Base-by-base conservation (phyloP, 1,284 basidiomycete species). In the Irpex lacteus region DNA sequence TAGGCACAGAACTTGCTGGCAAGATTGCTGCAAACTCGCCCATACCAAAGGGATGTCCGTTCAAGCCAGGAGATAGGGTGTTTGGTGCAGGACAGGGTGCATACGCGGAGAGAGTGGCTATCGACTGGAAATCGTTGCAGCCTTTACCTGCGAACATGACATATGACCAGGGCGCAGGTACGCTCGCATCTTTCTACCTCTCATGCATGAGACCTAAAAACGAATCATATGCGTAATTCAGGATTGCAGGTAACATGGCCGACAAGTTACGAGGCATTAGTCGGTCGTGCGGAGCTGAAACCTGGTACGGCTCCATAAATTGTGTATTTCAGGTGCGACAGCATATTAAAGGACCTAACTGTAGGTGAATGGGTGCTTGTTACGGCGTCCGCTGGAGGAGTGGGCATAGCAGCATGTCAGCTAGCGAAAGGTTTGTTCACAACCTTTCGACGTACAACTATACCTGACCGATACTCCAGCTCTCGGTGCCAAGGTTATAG, bases 341-440 rank as follows among this genome's bases (percentile, higher is more conserved):
- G 15, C 52, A 15, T 34, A 32, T 15, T 55, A 69, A 36, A 60
- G 34, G 3, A n/a, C 60, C 52, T 21, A 3, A 57, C 6, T 26
- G 19, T 57, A 92, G 92, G 89, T 32, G 95, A 98, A 78, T 95
- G 91, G 86, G 87, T 96, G 1, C 84, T 97, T 13, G 89, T 97
- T 5, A 91, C 91, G 60, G 95, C 93, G 8, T 91, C 91, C n/a
- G 94, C 93, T 1, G 94, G 94, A 9, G 96, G 96, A 32, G 96
- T 99, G 3, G 97, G 97, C 0, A 88, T 98, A 59, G 89, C 89
- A 6, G 96, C 96, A 3, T 88, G 95, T 13, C 96, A 98, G 73
- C 82, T 97, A 60, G 95, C 94, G 15, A 96, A 96, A 84, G 86
- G 89, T 89, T 40, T 40, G 59, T 26, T 37, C 13, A 47, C 9